These are phyloP conservation scores for Potentilla sterilis DNA, from an alignment of 306 rosid genomes.

Conservation along the genomic window DNA sequence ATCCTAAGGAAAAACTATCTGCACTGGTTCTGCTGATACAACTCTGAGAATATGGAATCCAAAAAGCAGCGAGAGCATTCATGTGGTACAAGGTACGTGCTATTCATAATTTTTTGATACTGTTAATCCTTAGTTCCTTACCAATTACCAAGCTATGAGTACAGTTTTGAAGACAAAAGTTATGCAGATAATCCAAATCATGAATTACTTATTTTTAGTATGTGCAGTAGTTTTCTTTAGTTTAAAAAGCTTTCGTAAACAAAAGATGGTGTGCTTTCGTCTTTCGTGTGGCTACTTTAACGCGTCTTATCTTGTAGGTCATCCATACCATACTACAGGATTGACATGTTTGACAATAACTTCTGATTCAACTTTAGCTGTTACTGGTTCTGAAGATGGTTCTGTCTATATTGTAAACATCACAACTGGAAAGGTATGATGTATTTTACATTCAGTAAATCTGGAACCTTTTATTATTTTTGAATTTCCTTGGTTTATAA, in stretches of 20 bases:
- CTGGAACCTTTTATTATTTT: not conserved
- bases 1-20: slow-evolving; percentile 66
- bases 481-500: not conserved
- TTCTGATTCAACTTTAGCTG: slow-evolving; percentile 67
- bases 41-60: slow-evolving; percentile 94
- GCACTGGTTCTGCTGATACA: slow-evolving; percentile 93
- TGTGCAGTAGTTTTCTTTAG: not conserved
- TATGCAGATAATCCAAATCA: not conserved
- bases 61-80: slow-evolving; percentile 64
- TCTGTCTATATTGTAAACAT: slow-evolving; percentile 75
- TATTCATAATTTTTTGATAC: slow-evolving; percentile 12
- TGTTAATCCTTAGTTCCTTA: not conserved
- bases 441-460: slow-evolving; percentile 19
- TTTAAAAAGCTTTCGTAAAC: not conserved
- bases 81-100: slow-evolving; percentile 69
- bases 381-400: slow-evolving; percentile 85
- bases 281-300: slow-evolving; percentile 1
- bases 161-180: not conserved
- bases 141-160: not conserved
- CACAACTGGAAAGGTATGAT: slow-evolving; percentile 65
- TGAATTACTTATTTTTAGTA: not conserved
- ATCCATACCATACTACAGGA: slow-evolving; percentile 77
- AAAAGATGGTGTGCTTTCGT: not conserved
- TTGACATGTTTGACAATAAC: slow-evolving; percentile 79
- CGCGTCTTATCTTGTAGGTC: slow-evolving; percentile 49